These are phyloP conservation scores for Pythium utonaiense DNA, from an alignment of 352 stramenopile genomes.

Conservation along the genomic window DNA sequence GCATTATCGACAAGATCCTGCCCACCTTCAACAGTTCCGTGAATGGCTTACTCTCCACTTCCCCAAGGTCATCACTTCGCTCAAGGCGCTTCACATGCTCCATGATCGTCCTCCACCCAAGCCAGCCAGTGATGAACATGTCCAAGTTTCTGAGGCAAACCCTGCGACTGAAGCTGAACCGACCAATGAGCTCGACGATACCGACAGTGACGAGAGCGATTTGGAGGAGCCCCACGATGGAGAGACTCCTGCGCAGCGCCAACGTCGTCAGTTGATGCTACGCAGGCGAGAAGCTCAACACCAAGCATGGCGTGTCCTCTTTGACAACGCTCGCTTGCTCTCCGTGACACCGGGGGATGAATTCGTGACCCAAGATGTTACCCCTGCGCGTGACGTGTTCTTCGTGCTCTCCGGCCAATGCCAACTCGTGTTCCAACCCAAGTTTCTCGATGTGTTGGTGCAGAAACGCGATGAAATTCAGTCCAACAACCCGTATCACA, in stretches of 20 bases:
- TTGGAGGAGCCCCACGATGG: not conserved
- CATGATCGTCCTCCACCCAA: not conserved
- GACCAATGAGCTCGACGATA: not conserved
- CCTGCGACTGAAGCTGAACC: not conserved
- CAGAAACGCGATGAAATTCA: constrained; percentile 21
- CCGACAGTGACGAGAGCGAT: constrained; percentile 3
- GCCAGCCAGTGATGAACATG: not conserved
- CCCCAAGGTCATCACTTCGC: constrained; percentile 22
- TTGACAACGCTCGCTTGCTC: constrained; percentile 21
- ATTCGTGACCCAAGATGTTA: constrained; percentile 30
- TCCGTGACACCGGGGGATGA: constrained; percentile 15
- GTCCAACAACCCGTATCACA: not conserved
- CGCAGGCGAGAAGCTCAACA: constrained; percentile 3
- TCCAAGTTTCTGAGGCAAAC: not conserved
- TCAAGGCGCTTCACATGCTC: constrained; percentile 15
- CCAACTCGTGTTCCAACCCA: constrained; percentile 27
- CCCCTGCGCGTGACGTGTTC: constrained; percentile 24
- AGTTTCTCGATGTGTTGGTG: constrained; percentile 28
- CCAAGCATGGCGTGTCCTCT: constrained; percentile 3
- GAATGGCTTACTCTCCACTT: constrained; percentile 33
- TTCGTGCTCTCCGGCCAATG: constrained; percentile 32
- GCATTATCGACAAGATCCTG: constrained; percentile 18
- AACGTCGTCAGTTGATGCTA: constrained; percentile 1
- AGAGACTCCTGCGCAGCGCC: not conserved
- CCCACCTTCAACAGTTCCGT: constrained; percentile 24